These are phyloP conservation scores for Pichia phayaonensis DNA, from an alignment of 805 yeast species.

Conservation along the genomic window DNA sequence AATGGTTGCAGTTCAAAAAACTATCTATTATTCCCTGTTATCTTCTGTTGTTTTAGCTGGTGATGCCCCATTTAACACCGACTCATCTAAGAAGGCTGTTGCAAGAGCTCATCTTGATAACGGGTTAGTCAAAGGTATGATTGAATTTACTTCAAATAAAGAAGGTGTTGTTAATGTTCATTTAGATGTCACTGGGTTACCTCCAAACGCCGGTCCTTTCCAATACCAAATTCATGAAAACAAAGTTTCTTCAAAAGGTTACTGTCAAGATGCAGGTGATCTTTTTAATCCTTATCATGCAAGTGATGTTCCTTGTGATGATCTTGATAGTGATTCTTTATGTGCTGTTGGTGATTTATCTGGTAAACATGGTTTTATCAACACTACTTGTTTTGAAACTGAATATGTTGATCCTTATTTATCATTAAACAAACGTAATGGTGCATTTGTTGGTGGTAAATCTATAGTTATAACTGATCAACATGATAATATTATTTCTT, in stretches of 20 bases:
- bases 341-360: constrained; percentile 73
- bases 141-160: constrained; percentile 51
- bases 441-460: constrained; percentile 52
- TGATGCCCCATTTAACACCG: constrained; percentile 42
- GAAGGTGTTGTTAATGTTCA: constrained; percentile 52
- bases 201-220: constrained; percentile 60
- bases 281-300: constrained; percentile 64
- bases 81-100: constrained; percentile 42
- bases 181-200: constrained; percentile 64
- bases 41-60: constrained; percentile 9
- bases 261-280: constrained; percentile 47
- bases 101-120: constrained; percentile 53
- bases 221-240: constrained; percentile 59
- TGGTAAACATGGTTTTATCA: constrained; percentile 70
- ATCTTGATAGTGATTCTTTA: constrained; percentile 40
- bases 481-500: constrained; percentile 49
- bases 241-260: constrained; percentile 42
- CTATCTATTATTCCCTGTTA: constrained; percentile 37
- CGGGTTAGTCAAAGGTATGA: constrained; percentile 38
- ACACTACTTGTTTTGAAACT: constrained; percentile 61
- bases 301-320: constrained; percentile 40
- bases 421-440: constrained; percentile 48
- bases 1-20: constrained; percentile 16
- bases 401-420: constrained; percentile 58
- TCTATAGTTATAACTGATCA: constrained; percentile 51